Evolutionary conservation across 345 rosid genomes (phyloP), one percentile per base, ranked within the genome.

Genomic region (Crucihimalaya himalaica): DNA sequence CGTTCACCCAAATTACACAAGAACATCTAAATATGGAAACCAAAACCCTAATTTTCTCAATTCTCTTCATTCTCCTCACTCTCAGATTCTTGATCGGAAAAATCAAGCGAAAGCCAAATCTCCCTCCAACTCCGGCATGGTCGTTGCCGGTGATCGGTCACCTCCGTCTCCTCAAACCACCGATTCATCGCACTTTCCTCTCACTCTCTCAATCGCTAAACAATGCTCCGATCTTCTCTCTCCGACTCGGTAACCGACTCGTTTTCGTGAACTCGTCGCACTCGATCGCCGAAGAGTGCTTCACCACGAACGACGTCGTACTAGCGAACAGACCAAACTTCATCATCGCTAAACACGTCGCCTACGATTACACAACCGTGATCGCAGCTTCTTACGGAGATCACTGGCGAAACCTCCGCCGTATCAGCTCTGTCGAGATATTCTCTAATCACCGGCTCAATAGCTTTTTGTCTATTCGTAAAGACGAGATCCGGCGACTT

Each of bases 351-450:
- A 81, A 84, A 58, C 35, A 81, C 53, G 28, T 84, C 0, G 81
- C 62, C 31, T 86, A 84, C 64, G 74, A 80, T 64, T 29, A 71
- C 69, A 74, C 86, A 63, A 77, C 83, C 18, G 4, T 84, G 11
- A 59, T 39, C 6, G 6, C 34, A 5, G 66, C 86, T 20, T 45
- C 86, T 0, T 86, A 87, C 23, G 89, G 89, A 0, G 83, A 83
- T 43, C 85, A 82, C 54, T 87, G 92, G 92, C 79, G 92, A 25
- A 87, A 87, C 73, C 86, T 83, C 9, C 87, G 87, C 19, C 84
- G 85, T 25, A 82, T 84, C 21, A 13, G 70, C 27, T 52, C 85
- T 11, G 5, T 77, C 3, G 86, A 85, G 40, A 70, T 87, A 43
- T 78, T 87, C 69, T 81, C 88, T 0, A 23, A 74, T 0, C 66